These are phyloP conservation scores for Mucor plumbeus DNA, from an alignment of 371 early-diverging fungal species.

Conservation along the genomic window DNA sequence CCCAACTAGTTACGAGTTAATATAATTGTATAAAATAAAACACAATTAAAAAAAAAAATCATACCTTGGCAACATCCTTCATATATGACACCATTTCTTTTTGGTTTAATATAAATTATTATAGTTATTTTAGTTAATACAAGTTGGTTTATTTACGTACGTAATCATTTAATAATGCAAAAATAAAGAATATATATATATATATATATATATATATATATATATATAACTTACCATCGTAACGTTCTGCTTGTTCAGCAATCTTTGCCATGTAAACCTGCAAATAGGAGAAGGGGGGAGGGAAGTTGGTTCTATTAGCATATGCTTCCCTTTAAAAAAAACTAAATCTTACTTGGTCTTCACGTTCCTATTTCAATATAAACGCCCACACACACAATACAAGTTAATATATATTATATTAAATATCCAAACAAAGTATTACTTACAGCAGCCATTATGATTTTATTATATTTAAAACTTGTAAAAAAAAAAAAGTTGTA, in stretches of 20 bases:
- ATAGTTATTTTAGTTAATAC: not conserved
- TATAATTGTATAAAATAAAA: no score
- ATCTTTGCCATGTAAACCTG: conserved; percentile 93
- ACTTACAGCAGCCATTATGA: conserved; percentile 26
- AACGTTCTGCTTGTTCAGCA: conserved; percentile 99
- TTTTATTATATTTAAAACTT: not conserved
- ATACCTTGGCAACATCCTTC: conserved; percentile 81
- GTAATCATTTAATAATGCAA: not conserved
- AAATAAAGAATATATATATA: no score
- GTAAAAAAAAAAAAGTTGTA: not conserved
- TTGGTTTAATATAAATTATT: not conserved
- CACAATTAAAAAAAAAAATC: not conserved
- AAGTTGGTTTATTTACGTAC: not conserved
- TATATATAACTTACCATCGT: conserved; percentile 78
- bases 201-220: no score
- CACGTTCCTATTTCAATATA: conserved; percentile 42
- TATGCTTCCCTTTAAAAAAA: not conserved
- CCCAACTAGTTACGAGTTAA: conserved; percentile 31
- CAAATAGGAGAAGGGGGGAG: not conserved
- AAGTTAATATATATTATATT: not conserved
- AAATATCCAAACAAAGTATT: not conserved
- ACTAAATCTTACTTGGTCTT: conserved; percentile 33
- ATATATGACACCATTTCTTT: conserved; percentile 95
- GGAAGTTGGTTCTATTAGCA: not conserved
- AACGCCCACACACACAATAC: no score